Evolutionary conservation across 2,329 filamentous ascomycete species (phyloP).

Genomic region (Dryadomyces sulphureus): DNA sequence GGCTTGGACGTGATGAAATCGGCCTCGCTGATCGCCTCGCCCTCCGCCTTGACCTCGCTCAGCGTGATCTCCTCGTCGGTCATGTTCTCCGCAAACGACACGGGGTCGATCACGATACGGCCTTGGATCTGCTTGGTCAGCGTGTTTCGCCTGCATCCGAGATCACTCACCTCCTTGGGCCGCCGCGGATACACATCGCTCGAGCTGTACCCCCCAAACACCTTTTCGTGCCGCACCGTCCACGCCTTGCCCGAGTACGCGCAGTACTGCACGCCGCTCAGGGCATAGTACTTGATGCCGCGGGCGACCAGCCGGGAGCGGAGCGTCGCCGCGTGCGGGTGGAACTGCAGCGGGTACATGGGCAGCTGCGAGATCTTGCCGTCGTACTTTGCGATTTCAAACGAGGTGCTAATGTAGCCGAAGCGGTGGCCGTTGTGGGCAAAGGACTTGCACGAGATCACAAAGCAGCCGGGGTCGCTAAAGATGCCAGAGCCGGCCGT

Average conservation of each 20-base stretch:
- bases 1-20: conserved; percentile 6
- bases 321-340: not conserved
- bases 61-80: not conserved
- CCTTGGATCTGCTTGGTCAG: not conserved
- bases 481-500: not conserved
- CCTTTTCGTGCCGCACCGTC: not conserved
- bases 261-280: not conserved
- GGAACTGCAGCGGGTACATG: not conserved
- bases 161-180: not conserved
- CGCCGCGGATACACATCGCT: not conserved
- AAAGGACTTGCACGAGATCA: not conserved
- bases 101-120: not conserved
- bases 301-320: not conserved
- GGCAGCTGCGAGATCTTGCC: not conserved
- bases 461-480: not conserved
- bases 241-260: not conserved
- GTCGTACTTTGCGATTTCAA: not conserved
- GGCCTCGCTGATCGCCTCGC: not conserved
- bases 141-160: not conserved
- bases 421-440: not conserved
- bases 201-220: not conserved
- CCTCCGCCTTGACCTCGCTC: not conserved
- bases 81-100: not conserved
- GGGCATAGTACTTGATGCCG: not conserved
- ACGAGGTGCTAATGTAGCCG: not conserved